A percentile compares a stretch with the other conserved stretches of the same genome.
These are phyloP conservation scores for Sesbania bispinosa DNA, from an alignment of 306 rosid species.

Conservation along the genomic window DNA sequence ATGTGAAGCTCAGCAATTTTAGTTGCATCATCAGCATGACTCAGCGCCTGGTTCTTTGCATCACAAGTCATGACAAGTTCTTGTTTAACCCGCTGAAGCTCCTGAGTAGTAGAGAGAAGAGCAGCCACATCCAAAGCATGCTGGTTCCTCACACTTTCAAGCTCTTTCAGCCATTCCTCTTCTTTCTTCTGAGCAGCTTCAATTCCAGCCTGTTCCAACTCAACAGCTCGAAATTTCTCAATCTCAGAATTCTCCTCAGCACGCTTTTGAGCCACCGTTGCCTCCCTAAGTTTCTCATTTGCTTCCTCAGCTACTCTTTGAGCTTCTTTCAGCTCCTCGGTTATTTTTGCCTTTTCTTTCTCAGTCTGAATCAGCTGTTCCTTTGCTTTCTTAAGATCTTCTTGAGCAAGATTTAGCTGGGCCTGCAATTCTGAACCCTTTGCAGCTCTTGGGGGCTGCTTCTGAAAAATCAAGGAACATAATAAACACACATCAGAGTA, in stretches of 20 bases:
- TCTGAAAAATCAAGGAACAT: conserved; percentile 46
- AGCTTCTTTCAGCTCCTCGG: conserved; percentile 77
- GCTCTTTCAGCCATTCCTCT: conserved; percentile 81
- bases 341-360: conserved; percentile 69
- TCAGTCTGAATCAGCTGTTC: conserved; percentile 68
- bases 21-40: conserved; percentile 91
- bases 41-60: conserved; percentile 92
- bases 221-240: conserved; percentile 92
- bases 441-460: conserved; percentile 48
- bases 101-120: conserved; percentile 76
- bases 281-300: conserved; percentile 78
- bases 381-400: conserved; percentile 84
- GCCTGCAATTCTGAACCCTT: conserved; percentile 75
- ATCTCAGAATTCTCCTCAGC: conserved; percentile 91
- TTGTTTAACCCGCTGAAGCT: conserved; percentile 80
- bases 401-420: conserved; percentile 66
- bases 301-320: conserved; percentile 75
- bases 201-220: conserved; percentile 93
- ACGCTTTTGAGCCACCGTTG: conserved; percentile 79
- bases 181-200: conserved; percentile 84
- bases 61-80: conserved; percentile 78
- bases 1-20: conserved; percentile 85
- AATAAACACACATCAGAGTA: conserved; percentile 25
- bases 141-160: conserved; percentile 77
- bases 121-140: conserved; percentile 80